A percentile compares a stretch with the other conserved stretches of the same genome.
These are phyloP conservation scores for Grosmannia huntii DNA, from an alignment of 2,329 filamentous ascomycete genomes.

Conservation along the genomic window DNA sequence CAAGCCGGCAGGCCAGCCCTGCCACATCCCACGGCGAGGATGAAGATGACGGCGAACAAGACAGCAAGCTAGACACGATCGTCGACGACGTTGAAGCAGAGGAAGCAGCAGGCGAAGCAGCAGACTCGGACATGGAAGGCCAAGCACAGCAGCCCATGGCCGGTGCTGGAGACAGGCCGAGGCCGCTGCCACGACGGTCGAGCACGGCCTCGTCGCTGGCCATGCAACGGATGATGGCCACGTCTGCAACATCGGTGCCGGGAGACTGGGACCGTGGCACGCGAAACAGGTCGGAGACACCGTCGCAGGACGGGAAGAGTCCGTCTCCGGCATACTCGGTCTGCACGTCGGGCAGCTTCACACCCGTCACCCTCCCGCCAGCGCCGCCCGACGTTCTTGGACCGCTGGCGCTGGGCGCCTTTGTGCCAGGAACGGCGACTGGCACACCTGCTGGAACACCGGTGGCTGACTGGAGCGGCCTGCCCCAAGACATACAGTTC, in stretches of 20 bases:
- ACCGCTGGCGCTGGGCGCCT: conserved; percentile 6
- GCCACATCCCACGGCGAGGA: conserved; percentile 42
- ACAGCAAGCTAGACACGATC: conserved; percentile 37
- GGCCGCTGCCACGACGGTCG: conserved; percentile 19
- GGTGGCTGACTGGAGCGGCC: conserved; percentile 37
- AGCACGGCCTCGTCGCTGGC: conserved; percentile 26
- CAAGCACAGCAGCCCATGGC: neutral
- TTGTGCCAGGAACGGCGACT: neutral
- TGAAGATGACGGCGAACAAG: conserved; percentile 33
- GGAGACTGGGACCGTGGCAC: neutral
- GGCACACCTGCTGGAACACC: conserved; percentile 7
- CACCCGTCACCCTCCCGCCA: conserved; percentile 14
- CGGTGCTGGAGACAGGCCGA: conserved; percentile 7
- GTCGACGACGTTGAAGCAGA: conserved; percentile 33
- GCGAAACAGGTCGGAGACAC: conserved; percentile 39
- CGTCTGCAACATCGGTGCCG: conserved; percentile 11
- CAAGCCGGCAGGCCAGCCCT: conserved; percentile 32
- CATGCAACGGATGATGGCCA: conserved; percentile 17
- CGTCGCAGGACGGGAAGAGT: conserved; percentile 38
- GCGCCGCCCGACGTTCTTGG: conserved; percentile 5
- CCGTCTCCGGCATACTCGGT: conserved; percentile 40
- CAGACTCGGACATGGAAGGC: neutral
- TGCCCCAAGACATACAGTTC: conserved; percentile 59
- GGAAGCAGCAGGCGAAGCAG: too few species aligned
- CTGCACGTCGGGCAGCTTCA: conserved; percentile 24